A percentile compares a stretch with the other conserved stretches of the same genome.
Evolutionary conservation across 768 basidiomycete genomes (phyloP).

Genomic region (Pleurotus djamor): DNA sequence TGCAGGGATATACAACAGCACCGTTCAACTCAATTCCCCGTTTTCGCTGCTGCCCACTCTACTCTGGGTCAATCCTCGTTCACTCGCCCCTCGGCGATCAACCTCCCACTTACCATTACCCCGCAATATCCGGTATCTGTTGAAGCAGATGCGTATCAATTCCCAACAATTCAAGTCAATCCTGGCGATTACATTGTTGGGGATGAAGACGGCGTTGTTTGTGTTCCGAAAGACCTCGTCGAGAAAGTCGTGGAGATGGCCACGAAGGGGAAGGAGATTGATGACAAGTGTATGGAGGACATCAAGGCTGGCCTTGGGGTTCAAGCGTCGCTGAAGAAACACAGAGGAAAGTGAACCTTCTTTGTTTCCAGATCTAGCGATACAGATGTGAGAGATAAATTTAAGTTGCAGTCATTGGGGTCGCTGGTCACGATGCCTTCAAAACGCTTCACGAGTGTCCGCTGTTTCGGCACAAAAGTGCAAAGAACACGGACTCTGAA

Average conservation of each 20-base stretch:
- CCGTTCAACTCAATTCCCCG: constrained; percentile 64
- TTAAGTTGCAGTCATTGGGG: too few relatives aligned
- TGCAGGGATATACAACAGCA: constrained; percentile 86
- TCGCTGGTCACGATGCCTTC: too few relatives aligned
- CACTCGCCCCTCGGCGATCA: constrained; percentile 75
- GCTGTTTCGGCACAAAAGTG: too few relatives aligned
- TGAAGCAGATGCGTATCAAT: constrained; percentile 36
- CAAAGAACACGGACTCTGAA: too few relatives aligned
- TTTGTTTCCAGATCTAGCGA: constrained; percentile 12
- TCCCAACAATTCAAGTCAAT: constrained; percentile 30
- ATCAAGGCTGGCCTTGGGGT: constrained; percentile 75
- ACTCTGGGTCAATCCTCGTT: constrained; percentile 87
- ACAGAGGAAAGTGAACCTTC: constrained; percentile 70
- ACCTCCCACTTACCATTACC: constrained; percentile 56
- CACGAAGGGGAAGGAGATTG: constrained; percentile 56
- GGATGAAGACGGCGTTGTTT: constrained; percentile 89
- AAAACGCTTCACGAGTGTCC: too few relatives aligned
- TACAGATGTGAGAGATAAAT: not conserved
- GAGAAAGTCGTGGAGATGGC: constrained; percentile 58
- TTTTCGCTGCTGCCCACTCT: constrained; percentile 80
- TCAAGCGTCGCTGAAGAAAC: constrained; percentile 72
- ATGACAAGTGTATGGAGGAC: constrained; percentile 71
- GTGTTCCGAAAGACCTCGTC: constrained; percentile 57
- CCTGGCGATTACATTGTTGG: constrained; percentile 86
- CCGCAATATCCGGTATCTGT: constrained; percentile 37